phyloP scores from a whole-genome alignment of 2,329 filamentous ascomycete species.

The Venturia asperata region DNA sequence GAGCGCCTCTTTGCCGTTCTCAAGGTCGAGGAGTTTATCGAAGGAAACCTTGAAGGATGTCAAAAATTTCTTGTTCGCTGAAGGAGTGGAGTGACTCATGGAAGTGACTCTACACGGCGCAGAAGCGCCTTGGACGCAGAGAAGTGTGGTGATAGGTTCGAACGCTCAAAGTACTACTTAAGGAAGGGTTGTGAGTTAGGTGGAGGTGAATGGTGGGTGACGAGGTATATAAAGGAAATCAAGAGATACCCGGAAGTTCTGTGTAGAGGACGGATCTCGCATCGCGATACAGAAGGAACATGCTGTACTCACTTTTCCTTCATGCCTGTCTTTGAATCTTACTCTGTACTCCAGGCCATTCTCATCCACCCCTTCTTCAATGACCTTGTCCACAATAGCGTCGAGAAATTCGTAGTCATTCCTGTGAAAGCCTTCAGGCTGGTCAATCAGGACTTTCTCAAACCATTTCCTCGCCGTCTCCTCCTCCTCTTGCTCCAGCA shows the following conservation, averaged over 20 bases:
- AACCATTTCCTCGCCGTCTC: not conserved
- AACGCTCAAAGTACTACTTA: not conserved
- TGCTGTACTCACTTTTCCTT: slow-evolving; percentile 35
- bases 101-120: not conserved
- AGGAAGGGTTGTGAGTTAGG: slow-evolving; percentile 1
- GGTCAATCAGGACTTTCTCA: slow-evolving; percentile 26
- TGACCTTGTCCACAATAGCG: slow-evolving; percentile 34
- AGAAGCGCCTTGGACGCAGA: not conserved
- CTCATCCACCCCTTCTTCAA: slow-evolving; percentile 31
- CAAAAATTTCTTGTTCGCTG: not conserved
- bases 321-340: slow-evolving; percentile 34
- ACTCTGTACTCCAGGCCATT: slow-evolving; percentile 36
- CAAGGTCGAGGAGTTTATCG: slow-evolving; percentile 37
- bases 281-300: not conserved
- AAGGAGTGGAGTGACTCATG: not conserved
- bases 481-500: slow-evolving; percentile 2
- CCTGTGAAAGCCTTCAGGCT: slow-evolving; percentile 25
- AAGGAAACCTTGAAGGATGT: slow-evolving; percentile 37
- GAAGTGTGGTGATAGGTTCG: not conserved
- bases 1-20: slow-evolving; percentile 43
- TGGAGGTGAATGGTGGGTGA: not conserved
- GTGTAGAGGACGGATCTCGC: not conserved
- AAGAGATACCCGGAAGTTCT: not conserved
- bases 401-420: slow-evolving; percentile 31
- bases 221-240: not conserved